A percentile compares a stretch with the other conserved stretches of the same genome.
phyloP scores from a whole-genome alignment of 371 early-diverging fungal genomes.

The Blyttiomyces sp. region DNA sequence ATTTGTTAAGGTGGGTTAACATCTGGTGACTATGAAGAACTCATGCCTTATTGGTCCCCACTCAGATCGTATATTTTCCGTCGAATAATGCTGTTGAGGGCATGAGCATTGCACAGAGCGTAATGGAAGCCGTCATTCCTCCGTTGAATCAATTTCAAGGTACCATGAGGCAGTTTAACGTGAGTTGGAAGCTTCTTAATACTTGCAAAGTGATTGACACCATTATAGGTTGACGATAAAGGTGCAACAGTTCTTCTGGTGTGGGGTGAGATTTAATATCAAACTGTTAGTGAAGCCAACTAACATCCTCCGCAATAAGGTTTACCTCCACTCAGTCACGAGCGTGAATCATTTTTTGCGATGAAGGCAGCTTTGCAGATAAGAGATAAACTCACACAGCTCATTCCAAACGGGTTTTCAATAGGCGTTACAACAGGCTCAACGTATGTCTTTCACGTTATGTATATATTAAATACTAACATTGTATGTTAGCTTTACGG shows the following conservation, averaged over 20 bases:
- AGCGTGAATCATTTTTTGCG: constrained; percentile 10
- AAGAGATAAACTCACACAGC: background rate
- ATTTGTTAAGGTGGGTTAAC: constrained; percentile 10
- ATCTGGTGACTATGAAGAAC: background rate
- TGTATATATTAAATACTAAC: too few relatives aligned
- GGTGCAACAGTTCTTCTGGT: constrained; percentile 20
- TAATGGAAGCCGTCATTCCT: constrained; percentile 13
- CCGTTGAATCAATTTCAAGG: constrained; percentile 15
- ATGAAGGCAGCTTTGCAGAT: constrained; percentile 17
- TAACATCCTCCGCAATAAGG: background rate
- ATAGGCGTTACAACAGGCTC: constrained; percentile 17
- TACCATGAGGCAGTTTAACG: constrained; percentile 22
- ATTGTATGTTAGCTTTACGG: constrained; percentile 8
- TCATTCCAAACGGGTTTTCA: constrained; percentile 13
- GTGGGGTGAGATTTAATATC: constrained; percentile 10
- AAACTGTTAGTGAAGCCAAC: background rate
- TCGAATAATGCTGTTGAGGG: background rate
- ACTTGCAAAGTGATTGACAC: too few relatives aligned
- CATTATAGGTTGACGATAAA: constrained; percentile 31
- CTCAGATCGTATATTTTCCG: background rate
- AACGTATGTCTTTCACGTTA: constrained; percentile 9
- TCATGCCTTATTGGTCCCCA: background rate
- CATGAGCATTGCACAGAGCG: constrained; percentile 3
- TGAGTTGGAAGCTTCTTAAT: too few relatives aligned
- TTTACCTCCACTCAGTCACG: constrained; percentile 14